phyloP scores from a whole-genome alignment of 805 yeast genomes.

The Sugiyamaella mastotermitis region DNA sequence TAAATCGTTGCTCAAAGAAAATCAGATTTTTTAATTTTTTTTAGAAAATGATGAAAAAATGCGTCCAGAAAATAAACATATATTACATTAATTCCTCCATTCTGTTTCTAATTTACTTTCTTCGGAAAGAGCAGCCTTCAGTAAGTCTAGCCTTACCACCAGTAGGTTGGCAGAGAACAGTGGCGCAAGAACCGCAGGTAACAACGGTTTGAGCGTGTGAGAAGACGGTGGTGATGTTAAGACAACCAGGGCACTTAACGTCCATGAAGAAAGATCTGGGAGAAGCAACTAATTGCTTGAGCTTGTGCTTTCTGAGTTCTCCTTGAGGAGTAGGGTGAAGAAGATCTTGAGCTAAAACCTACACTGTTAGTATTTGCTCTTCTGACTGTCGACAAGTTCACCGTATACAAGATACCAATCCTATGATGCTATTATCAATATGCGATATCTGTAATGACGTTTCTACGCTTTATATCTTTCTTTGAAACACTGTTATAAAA shows the following conservation, averaged over 20 bases:
- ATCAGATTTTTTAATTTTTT: slow-evolving; percentile 1
- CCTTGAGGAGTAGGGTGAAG: slow-evolving; percentile 96
- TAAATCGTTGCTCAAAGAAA: background rate
- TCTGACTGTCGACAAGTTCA: too few relatives aligned
- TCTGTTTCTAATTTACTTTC: slow-evolving; percentile 72
- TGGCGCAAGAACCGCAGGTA: slow-evolving; percentile 97
- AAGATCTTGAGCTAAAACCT: slow-evolving; percentile 98
- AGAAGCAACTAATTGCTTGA: slow-evolving; percentile 92
- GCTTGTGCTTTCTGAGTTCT: slow-evolving; percentile 95
- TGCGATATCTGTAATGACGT: too few relatives aligned
- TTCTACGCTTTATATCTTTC: too few relatives aligned
- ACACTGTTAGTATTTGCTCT: slow-evolving; percentile 8
- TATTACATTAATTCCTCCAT: too few relatives aligned
- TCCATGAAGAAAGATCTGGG: slow-evolving; percentile 99
- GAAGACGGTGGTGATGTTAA: slow-evolving; percentile 98
- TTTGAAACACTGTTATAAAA: too few relatives aligned
- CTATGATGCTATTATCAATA: too few relatives aligned
- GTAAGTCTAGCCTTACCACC: slow-evolving; percentile 99
- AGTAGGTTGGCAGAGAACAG: slow-evolving; percentile 97
- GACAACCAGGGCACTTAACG: slow-evolving; percentile 99
- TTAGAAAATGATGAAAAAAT: slow-evolving; percentile 3
- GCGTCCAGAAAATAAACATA: too few relatives aligned
- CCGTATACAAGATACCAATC: too few relatives aligned
- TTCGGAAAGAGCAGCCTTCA: slow-evolving; percentile 99
- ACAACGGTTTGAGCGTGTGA: slow-evolving; percentile 99